These are phyloP conservation scores for Neckera pumila DNA, from an alignment of 225 moss, liverwort and hornwort species.

Conservation along the genomic window DNA sequence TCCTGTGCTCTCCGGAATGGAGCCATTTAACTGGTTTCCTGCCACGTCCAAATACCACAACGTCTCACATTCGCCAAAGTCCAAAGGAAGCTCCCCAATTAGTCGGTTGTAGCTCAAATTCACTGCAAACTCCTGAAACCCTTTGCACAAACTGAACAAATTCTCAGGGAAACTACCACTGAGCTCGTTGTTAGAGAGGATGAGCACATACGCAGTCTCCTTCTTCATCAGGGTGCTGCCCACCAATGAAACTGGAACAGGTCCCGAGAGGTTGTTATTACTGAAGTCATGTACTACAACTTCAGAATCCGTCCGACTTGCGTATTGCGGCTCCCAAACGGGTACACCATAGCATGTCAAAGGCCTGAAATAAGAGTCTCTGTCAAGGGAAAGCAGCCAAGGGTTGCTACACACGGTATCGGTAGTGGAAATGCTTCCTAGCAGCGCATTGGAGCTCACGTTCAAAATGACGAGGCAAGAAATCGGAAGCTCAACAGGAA, in stretches of 20 bases:
- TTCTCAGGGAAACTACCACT: conserved; percentile 30
- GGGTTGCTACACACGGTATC: conserved; percentile 22
- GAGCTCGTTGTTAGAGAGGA: conserved; percentile 41
- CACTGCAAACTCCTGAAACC: conserved; percentile 40
- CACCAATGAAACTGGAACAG: conserved; percentile 20
- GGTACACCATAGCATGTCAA: conserved; percentile 37
- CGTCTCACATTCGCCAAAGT: conserved; percentile 37
- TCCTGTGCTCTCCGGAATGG: conserved; percentile 34
- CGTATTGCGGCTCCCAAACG: conserved; percentile 1
- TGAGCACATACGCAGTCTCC: conserved; percentile 34
- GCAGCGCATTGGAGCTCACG: conserved; percentile 39
- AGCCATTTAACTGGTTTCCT: conserved; percentile 37
- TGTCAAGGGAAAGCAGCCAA: conserved; percentile 24
- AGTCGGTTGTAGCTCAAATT: conserved; percentile 48
- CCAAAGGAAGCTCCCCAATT: conserved; percentile 44
- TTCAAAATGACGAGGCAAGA: conserved; percentile 38
- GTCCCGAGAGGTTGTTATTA: conserved; percentile 34
- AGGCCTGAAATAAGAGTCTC: conserved; percentile 21
- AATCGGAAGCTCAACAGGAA: conserved; percentile 37
- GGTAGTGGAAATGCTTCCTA: conserved; percentile 26
- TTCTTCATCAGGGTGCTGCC: conserved; percentile 26
- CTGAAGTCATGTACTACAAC: conserved; percentile 44
- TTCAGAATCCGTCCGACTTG: conserved; percentile 3
- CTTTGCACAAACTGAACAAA: conserved; percentile 37
- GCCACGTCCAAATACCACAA: conserved; percentile 44